These are phyloP conservation scores for Ceraceosorus bombacis DNA, from an alignment of 1,284 basidiomycete genomes.

Conservation along the genomic window DNA sequence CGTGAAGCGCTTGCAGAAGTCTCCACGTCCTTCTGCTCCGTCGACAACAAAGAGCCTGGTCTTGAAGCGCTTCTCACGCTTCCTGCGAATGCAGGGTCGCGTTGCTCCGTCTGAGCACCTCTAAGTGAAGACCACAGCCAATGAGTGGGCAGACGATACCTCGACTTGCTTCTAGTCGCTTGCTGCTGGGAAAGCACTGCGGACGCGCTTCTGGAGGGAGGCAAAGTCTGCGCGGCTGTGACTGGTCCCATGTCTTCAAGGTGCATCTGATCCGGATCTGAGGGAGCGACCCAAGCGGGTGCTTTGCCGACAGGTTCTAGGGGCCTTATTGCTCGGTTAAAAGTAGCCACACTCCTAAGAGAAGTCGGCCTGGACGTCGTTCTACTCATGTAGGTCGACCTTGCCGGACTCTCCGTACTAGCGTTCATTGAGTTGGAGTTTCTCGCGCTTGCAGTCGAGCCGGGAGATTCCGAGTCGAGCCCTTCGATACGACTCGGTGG, in stretches of 20 bases:
- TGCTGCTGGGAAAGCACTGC: neutral
- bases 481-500: no score
- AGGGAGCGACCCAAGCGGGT: conserved; percentile 29
- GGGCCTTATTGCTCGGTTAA: conserved; percentile 24
- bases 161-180: neutral
- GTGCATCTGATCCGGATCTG: conserved; percentile 13
- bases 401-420: no score
- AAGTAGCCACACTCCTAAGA: conserved; percentile 28
- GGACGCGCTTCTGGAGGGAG: neutral
- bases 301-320: conserved; percentile 38
- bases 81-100: neutral
- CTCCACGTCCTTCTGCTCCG: neutral
- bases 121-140: conserved; percentile 30
- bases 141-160: conserved; percentile 11
- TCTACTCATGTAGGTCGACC: no score
- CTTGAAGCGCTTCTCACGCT: neutral
- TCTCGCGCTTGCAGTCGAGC: no score
- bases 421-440: no score
- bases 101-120: conserved; percentile 10
- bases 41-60: neutral
- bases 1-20: conserved; percentile 28
- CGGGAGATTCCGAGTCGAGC: no score
- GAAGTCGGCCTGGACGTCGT: conserved; percentile 24
- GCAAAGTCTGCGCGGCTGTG: neutral
- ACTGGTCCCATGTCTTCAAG: conserved; percentile 8